These are phyloP conservation scores for Lactifluus subvellereus DNA, from an alignment of 768 basidiomycete species.

Conservation along the genomic window DNA sequence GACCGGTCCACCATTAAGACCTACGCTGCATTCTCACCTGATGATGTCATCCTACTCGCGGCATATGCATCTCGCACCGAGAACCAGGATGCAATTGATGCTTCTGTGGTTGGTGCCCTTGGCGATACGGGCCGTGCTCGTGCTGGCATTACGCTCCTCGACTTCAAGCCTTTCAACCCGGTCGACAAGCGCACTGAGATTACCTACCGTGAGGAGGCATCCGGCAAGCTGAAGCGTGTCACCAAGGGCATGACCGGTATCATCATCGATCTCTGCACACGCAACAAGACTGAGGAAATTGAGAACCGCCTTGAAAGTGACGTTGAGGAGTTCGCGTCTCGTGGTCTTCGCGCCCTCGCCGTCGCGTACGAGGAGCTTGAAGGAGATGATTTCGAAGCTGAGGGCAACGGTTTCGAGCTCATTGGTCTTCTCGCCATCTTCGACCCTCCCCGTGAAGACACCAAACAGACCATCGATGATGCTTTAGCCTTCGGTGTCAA, in stretches of 20 bases:
- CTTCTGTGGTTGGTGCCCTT: constrained; percentile 75
- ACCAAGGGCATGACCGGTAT: constrained; percentile 99
- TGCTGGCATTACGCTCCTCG: constrained; percentile 89
- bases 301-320: constrained; percentile 91
- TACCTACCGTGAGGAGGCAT: constrained; percentile 89
- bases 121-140: constrained; percentile 72
- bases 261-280: constrained; percentile 94
- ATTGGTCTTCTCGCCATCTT: constrained; percentile 97
- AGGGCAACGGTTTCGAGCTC: constrained; percentile 96
- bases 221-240: constrained; percentile 96
- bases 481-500: constrained; percentile 92
- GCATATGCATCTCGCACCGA: constrained; percentile 97
- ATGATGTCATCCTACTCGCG: constrained; percentile 89
- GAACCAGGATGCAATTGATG: constrained; percentile 98
- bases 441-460: constrained; percentile 96
- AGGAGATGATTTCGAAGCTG: constrained; percentile 71
- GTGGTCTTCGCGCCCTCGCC: constrained; percentile 97
- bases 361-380: constrained; percentile 93
- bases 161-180: constrained; percentile 99
- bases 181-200: constrained; percentile 99
- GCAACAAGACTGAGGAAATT: constrained; percentile 92
- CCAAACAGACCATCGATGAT: constrained; percentile 98
- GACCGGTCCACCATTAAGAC: constrained; percentile 88
- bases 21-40: constrained; percentile 81
- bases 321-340: constrained; percentile 91